Percentiles rank a stretch among this genome's conserved stretches.
phyloP scores from a whole-genome alignment of 805 yeast species.

The Cyberlindnera misumaiensis region DNA sequence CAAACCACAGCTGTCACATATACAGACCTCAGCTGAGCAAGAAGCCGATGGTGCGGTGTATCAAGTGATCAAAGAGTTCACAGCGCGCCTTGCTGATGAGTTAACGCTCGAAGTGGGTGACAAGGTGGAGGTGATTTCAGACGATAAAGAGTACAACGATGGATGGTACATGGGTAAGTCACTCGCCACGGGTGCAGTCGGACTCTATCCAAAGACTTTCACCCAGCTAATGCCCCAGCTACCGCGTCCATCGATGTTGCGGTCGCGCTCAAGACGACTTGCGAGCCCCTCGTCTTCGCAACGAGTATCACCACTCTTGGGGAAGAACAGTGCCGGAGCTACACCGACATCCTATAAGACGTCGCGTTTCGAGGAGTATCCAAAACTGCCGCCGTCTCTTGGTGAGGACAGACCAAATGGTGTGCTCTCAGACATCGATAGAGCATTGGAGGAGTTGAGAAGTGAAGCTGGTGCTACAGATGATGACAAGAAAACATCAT shows the following conservation, averaged over 20 bases:
- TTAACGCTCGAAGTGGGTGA: constrained; percentile 76
- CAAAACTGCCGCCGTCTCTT: background rate
- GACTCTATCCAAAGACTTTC: constrained; percentile 86
- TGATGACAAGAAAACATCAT: constrained; percentile 3
- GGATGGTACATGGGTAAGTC: constrained; percentile 97
- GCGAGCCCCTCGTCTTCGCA: constrained; percentile 23
- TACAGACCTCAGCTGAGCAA: constrained; percentile 12
- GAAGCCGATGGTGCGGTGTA: constrained; percentile 27
- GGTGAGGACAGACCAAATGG: constrained; percentile 1
- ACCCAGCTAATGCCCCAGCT: constrained; percentile 47
- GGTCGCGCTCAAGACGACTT: constrained; percentile 55
- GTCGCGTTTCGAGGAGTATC: constrained; percentile 10
- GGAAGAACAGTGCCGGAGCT: constrained; percentile 5
- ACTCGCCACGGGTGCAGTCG: constrained; percentile 63
- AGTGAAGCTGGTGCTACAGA: constrained; percentile 20
- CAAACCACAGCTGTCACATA: constrained; percentile 8
- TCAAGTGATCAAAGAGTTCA: constrained; percentile 78
- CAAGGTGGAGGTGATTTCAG: constrained; percentile 80
- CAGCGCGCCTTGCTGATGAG: constrained; percentile 86
- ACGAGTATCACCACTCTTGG: constrained; percentile 12
- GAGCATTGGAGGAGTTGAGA: constrained; percentile 59
- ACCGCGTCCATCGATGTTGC: constrained; percentile 36
- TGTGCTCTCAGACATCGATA: constrained; percentile 59
- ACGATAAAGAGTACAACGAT: constrained; percentile 88
- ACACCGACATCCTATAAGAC: constrained; percentile 12